Conservation (phyloP, 352 stramenopile species). For the Phytophthora sansomeana region DNA sequence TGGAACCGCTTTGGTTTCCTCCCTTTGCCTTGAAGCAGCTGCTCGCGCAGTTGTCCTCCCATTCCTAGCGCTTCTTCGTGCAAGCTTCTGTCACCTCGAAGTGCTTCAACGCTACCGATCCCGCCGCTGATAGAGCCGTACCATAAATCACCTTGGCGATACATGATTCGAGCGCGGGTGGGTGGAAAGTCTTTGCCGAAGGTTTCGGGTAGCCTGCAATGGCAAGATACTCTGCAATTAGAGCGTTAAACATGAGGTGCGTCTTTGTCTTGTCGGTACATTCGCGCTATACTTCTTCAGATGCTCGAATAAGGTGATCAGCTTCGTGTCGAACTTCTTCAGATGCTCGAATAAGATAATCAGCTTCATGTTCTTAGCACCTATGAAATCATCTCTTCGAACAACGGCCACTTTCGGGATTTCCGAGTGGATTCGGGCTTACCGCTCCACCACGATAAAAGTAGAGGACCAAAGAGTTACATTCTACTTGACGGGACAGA, state of each 20-base stretch:
- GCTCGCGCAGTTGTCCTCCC: not conserved
- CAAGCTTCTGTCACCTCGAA: conserved; percentile 1
- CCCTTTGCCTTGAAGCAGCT: not conserved
- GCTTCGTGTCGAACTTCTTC: conserved; percentile 3
- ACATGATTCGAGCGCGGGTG: not conserved
- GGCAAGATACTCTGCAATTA: no score
- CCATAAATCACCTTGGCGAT: no score
- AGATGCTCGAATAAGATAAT: conserved; percentile 9
- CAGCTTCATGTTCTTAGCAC: conserved; percentile 1
- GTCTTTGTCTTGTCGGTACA: not conserved
- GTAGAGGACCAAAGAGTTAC: conserved; percentile 9
- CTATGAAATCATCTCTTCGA: conserved; percentile 1
- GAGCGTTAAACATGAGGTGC: not conserved
- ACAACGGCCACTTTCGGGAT: conserved; percentile 9
- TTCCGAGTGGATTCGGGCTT: conserved; percentile 2
- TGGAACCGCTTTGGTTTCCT: conserved; percentile 11
- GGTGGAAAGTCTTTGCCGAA: not conserved
- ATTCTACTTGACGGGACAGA: conserved; percentile 12
- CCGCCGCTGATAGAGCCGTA: not conserved
- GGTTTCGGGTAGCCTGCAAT: no score
- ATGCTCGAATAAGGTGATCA: not conserved
- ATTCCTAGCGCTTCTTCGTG: not conserved
- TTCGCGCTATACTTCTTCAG: conserved; percentile 1
- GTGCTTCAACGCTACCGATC: not conserved
- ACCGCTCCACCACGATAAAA: conserved; percentile 4